These are phyloP conservation scores for Amphirosellinia nigrospora DNA, from an alignment of 495 filamentous ascomycete species.

Conservation along the genomic window DNA sequence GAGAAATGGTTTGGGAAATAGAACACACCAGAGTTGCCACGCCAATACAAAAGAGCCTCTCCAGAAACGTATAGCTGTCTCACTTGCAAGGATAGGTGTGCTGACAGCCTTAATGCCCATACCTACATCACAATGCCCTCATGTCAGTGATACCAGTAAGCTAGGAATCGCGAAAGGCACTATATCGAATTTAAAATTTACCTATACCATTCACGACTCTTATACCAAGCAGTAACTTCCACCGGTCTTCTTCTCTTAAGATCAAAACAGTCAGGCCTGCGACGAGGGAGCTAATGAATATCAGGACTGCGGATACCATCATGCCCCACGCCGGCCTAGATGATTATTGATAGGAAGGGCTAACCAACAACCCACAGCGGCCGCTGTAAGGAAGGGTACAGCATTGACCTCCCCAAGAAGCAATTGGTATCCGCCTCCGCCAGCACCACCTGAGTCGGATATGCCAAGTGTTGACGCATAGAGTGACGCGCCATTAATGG, in stretches of 20 bases:
- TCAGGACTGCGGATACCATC: neutral
- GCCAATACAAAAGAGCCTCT: neutral
- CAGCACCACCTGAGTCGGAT: too few species aligned
- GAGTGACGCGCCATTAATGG: neutral
- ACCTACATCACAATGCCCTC: neutral
- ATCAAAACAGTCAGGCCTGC: neutral
- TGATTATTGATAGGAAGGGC: neutral
- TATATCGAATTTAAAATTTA: neutral
- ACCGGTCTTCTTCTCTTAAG: neutral
- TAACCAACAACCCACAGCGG: neutral
- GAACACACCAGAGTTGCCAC: neutral
- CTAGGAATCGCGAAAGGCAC: neutral
- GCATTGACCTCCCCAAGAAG: neutral
- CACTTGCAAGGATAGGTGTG: neutral
- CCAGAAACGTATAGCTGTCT: neutral
- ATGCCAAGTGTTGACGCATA: neutral
- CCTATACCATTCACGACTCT: neutral
- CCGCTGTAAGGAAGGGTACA: neutral
- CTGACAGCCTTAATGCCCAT: neutral
- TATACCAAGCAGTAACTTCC: neutral
- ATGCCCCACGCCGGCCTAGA: neutral
- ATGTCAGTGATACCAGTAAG: neutral
- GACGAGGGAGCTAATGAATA: neutral
- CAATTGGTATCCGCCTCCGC: too few species aligned
- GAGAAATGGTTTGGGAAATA: neutral